These are phyloP conservation scores for Endoconidiophora laricicola DNA, from an alignment of 2,329 filamentous ascomycete species.

Conservation along the genomic window DNA sequence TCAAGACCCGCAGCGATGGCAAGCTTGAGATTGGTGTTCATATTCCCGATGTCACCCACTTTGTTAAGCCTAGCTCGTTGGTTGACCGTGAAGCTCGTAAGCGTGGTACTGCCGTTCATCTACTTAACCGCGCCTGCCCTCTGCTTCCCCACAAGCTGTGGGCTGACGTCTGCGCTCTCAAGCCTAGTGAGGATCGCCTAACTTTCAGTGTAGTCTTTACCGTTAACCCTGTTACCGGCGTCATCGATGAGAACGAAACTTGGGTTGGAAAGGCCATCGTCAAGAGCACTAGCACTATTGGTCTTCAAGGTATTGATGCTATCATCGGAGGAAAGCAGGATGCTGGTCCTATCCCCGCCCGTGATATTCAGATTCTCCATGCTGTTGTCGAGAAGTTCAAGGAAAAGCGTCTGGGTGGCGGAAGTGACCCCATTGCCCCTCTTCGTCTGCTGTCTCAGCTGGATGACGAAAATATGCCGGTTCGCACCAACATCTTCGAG, in stretches of 20 bases:
- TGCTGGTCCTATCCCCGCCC: slow-evolving; percentile 34
- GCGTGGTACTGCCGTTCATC: slow-evolving; percentile 85
- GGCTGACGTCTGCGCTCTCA: slow-evolving; percentile 72
- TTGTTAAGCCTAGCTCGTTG: slow-evolving; percentile 88
- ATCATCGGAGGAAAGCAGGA: slow-evolving; percentile 56
- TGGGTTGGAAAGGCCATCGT: slow-evolving; percentile 92
- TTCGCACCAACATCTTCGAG: slow-evolving; percentile 92
- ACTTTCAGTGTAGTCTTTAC: slow-evolving; percentile 88
- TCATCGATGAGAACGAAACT: slow-evolving; percentile 66
- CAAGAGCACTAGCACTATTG: slow-evolving; percentile 75
- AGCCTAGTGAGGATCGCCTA: slow-evolving; percentile 74
- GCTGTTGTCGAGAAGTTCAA: slow-evolving; percentile 79
- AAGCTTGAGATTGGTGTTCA: slow-evolving; percentile 90
- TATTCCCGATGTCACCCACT: slow-evolving; percentile 87
- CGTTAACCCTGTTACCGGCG: slow-evolving; percentile 65
- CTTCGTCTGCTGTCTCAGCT: slow-evolving; percentile 83
- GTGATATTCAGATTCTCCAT: slow-evolving; percentile 67
- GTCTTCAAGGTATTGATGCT: slow-evolving; percentile 71
- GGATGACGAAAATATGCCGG: slow-evolving; percentile 94
- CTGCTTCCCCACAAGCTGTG: slow-evolving; percentile 79
- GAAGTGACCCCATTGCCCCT: slow-evolving; percentile 62
- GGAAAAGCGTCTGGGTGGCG: slow-evolving; percentile 67
- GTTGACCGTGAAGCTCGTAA: slow-evolving; percentile 97
- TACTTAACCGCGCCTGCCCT: slow-evolving; percentile 76
- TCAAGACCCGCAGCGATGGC: slow-evolving; percentile 69